phyloP scores from a whole-genome alignment of 352 stramenopile species.

The Phytopythium ostracodes region DNA sequence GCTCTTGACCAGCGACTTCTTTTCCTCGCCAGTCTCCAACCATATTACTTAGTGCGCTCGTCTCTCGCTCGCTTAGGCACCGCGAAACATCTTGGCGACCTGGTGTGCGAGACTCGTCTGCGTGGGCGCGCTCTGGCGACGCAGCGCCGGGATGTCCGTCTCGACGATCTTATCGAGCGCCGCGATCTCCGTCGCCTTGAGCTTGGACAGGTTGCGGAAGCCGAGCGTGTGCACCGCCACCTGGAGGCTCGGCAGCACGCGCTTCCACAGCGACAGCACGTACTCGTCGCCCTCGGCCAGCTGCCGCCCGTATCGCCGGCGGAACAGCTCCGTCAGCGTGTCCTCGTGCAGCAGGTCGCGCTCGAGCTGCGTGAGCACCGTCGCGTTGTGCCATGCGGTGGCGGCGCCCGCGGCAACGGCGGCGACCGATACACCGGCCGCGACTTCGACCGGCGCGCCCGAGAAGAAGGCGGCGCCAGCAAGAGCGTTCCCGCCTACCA shows the following conservation, averaged over 20 bases:
- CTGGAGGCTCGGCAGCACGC: conserved; percentile 81
- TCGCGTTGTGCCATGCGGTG: conserved; percentile 89
- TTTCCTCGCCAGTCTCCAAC: neutral
- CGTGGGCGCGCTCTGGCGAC: conserved; percentile 76
- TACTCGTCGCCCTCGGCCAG: conserved; percentile 98
- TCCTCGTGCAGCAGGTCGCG: conserved; percentile 83
- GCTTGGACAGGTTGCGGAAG: conserved; percentile 80
- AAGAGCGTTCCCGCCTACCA: conserved; percentile 74
- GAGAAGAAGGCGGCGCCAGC: conserved; percentile 76
- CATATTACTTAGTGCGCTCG: neutral
- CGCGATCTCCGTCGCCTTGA: conserved; percentile 77
- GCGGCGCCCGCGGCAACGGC: conserved; percentile 77
- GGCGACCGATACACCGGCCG: conserved; percentile 72
- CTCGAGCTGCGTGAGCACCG: conserved; percentile 83
- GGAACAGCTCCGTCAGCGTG: conserved; percentile 91
- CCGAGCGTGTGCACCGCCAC: conserved; percentile 85
- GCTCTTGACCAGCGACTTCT: too few species aligned
- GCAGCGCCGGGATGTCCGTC: conserved; percentile 86
- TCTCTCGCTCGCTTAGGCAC: neutral
- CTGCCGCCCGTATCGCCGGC: conserved; percentile 91
- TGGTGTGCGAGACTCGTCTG: conserved; percentile 83
- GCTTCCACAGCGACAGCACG: conserved; percentile 92
- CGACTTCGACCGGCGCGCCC: conserved; percentile 75
- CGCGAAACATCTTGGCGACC: conserved; percentile 81
- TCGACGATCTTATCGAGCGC: conserved; percentile 88